Base-by-base conservation (phyloP, 2,329 filamentous ascomycete species). In the Epichloe brachyelytri region DNA sequence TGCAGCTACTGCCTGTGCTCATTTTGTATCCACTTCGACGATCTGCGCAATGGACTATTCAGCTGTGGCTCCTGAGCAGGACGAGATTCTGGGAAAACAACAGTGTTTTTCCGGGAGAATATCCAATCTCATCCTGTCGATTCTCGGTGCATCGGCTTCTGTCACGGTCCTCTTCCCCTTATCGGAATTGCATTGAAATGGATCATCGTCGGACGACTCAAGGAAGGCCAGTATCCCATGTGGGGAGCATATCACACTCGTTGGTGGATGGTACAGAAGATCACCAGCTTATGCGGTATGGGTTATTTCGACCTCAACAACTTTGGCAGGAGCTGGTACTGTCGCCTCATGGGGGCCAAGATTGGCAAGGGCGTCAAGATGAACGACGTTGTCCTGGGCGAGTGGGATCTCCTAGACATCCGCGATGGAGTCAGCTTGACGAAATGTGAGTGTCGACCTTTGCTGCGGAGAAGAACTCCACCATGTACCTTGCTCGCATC, bases 201-300 rank as follows among this genome's bases (percentile, higher is more conserved):
- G 77, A 45, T 74, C 12, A 65, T 80, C 50, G 73, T 80, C 39
- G 77, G 77, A 10, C 68, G 69, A 1, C 73, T 77, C 58, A 66
- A 64, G 34, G 69, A 76, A 57, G 77, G 77, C 0, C 59, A 77
- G 2, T 79, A 75, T 56, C 76, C 77, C 3, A 80, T 80, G 77
- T 80, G 77, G 77, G 76, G 75, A 3, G 51, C 60, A 0, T 80
- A 79, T 57, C 77, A 80, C 59, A 79, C 74, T 0, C 68, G 75
- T 14, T 80, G 77, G 77, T 80, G 77, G 77, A 56, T 80, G 50
- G 70, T 72, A 2, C 72, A 79, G 58, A 80, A 79, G 62, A 70
- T 71, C 17, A 64, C 74, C 2, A 66, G 68, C 33, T 62, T 78
- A 12, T 70, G 68, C 52, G 77, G 76, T 11, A 69, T 65, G 51